Evolutionary conservation across 805 yeast species (phyloP), one percentile per base, ranked within the genome.

Genomic region (Scheffersomyces lignosus): DNA sequence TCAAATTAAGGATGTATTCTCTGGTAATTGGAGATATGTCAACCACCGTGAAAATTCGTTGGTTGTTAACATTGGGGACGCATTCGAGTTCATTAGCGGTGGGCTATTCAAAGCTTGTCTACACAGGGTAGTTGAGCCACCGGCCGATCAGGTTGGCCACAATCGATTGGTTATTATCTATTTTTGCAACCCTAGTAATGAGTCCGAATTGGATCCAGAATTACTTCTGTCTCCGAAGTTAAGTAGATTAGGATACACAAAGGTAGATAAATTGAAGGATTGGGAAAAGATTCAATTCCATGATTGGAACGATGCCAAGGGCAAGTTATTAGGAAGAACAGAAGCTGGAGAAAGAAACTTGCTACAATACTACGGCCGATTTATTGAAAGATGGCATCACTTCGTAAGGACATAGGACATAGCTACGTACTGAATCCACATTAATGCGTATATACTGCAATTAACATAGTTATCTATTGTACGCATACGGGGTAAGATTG

Each of bases 61-160:
- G 18, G 57, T 68, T 31, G 73, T 68, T 15, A 69, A 69, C 38
- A 51, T 68, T 30, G 73, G 73, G 4, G 74, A 69, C 44, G 58
- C 69, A 1, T 36, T 69, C 34, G 71, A 68, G 41, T 66, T 65
- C 31, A 52, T 66, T 23, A 61, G 71, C 16, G 78, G 77, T 4
- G 73, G 72, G 0, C 70, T 65, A 38, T 73, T 71, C 53, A 67
- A 68, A 36, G 67, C 75, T 10, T 62, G 73, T 6, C 56, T 73
- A 30, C 78, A 73, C 37, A 48, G 78, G 32, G 78, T 73, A 4
- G 62, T 68, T n/a, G 62, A 67, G 20, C 77, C 78, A 4, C 77
- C 76, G 3, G 41, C 36, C 2, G 72, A 70, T 32, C 78, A 73
- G 45, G 44, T 42, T 15, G 39, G 48, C 1, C 59, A 52, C 42